Conservation (phyloP, 164 flowering plant genomes). For the Magnolia kwangsiensis region DNA sequence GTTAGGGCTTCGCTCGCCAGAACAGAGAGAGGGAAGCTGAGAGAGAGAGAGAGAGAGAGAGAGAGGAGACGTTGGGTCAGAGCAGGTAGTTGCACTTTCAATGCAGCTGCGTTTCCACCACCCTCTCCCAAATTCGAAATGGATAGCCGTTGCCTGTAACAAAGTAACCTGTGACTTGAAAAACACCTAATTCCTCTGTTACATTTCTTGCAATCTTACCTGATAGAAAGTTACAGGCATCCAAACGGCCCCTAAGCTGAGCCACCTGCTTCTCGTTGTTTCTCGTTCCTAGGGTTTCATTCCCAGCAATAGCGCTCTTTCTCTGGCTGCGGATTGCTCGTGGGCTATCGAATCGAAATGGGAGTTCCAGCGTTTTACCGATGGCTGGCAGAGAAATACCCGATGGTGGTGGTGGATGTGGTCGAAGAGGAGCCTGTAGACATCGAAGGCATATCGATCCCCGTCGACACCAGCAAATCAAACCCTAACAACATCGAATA, state of each 20-base stretch:
- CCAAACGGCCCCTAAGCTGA: not conserved
- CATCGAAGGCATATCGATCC: slow-evolving; percentile 67
- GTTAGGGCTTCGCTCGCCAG: too few species aligned
- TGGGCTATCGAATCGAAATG: slow-evolving; percentile 31
- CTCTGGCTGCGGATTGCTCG: not conserved
- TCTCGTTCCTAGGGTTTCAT: not conserved
- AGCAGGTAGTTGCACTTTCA: too few species aligned
- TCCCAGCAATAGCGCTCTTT: not conserved
- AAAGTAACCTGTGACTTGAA: too few species aligned
- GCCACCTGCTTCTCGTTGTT: not conserved
- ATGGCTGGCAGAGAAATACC: slow-evolving; percentile 95
- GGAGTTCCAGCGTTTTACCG: slow-evolving; percentile 95
- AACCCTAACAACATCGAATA: slow-evolving; percentile 80
- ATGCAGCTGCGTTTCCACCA: too few species aligned
- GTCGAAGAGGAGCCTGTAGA: slow-evolving; percentile 78
- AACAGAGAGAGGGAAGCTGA: too few species aligned
- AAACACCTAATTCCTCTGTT: too few species aligned
- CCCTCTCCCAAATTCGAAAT: too few species aligned
- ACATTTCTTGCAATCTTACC: too few species aligned
- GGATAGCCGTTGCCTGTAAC: too few species aligned
- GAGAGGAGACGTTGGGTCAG: too few species aligned
- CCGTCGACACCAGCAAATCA: slow-evolving; percentile 79
- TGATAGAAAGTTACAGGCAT: too few species aligned
- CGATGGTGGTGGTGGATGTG: slow-evolving; percentile 69
- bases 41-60: too few species aligned